Evolutionary conservation across 2,329 filamentous ascomycete species (phyloP).

Genomic region (Sporothrix sp.): DNA sequence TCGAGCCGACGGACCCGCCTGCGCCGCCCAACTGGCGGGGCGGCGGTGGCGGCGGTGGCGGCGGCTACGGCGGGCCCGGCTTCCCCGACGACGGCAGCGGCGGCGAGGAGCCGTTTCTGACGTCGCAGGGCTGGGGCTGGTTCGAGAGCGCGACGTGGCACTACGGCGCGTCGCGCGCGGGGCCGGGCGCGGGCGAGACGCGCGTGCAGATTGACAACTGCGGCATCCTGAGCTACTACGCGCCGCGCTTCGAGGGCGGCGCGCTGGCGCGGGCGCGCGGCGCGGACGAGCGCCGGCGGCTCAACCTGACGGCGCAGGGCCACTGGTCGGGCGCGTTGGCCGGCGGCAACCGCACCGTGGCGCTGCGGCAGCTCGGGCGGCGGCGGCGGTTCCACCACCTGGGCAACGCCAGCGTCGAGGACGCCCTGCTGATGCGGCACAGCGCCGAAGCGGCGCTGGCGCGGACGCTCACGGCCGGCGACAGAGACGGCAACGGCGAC

Average conservation of each 20-base stretch:
- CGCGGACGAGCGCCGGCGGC: slow-evolving; percentile 24
- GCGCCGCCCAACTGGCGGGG: slow-evolving; percentile 30
- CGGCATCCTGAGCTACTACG: slow-evolving; percentile 37
- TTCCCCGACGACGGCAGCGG: not conserved
- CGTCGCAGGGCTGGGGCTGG: slow-evolving; percentile 34
- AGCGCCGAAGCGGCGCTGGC: slow-evolving; percentile 25
- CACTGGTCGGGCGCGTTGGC: slow-evolving; percentile 26
- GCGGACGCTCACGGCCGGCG: slow-evolving; percentile 13
- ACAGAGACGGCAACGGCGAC: not conserved
- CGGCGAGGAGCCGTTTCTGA: slow-evolving; percentile 28
- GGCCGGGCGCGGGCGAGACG: slow-evolving; percentile 32
- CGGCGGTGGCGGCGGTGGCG: slow-evolving; percentile 9
- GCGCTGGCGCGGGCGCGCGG: slow-evolving; percentile 22
- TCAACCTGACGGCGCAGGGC: slow-evolving; percentile 35
- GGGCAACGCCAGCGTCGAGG: slow-evolving; percentile 22
- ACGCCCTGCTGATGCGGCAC: slow-evolving; percentile 27
- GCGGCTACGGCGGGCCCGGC: not conserved
- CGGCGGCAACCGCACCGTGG: slow-evolving; percentile 17
- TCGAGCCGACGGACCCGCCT: slow-evolving; percentile 26
- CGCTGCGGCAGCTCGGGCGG: slow-evolving; percentile 27
- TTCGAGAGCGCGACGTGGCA: slow-evolving; percentile 34
- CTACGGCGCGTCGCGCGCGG: slow-evolving; percentile 31
- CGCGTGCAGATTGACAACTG: slow-evolving; percentile 32
- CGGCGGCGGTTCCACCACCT: slow-evolving; percentile 30
- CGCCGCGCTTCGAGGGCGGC: slow-evolving; percentile 26